Evolutionary conservation across 2,329 filamentous ascomycete species (phyloP), one percentile per base, ranked within the genome.

Genomic region (Alternaria arborescens): DNA sequence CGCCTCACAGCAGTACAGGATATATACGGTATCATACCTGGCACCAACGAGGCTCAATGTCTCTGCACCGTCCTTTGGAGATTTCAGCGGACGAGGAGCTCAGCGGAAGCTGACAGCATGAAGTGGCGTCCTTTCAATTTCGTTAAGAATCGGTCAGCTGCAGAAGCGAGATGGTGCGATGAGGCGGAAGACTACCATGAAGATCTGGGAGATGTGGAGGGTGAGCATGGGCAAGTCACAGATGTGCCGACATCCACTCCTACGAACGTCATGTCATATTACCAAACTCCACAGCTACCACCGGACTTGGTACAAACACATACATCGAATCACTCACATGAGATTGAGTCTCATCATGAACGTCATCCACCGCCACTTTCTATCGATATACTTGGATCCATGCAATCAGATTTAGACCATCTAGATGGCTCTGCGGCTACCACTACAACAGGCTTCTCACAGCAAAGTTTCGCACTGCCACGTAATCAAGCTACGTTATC

Each of bases 1-100:
- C 65, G 73, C 4, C 73, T 83, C 42, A 80, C 76, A 1, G 81
- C 79, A 4, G 73, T 77, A 4, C 81, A 83, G 57, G 80, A 83
- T 50, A 71, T 83, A 28, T 78, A 77, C 34, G 77, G 79, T 12
- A 66, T 72, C 8, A 63, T 71, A 5, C 71, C 72, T 5, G 65
- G 69, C 22, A 69, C 67, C 1, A 64, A 71, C 11, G 62, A 70
- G 22, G 54, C 63, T 8, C 66, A 72, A 30, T 71, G 76, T 14
- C 60, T 80, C 3, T 64, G 79, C 18, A 76, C 76, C 0, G 72
- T 81, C n/a, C 71, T 77, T 3, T 80, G 78, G 77, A 72, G 76
- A 1, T 79, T 80, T 64, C 65, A 67, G 12, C 76, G 78, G 41
- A 74, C 73, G 0, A 60, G 61, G 14, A 67, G 55, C 24, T 64